A percentile compares a stretch with the other conserved stretches of the same genome.
These are phyloP conservation scores for Beta corolliflora DNA, from an alignment of 179 eudicot genomes.

Conservation along the genomic window DNA sequence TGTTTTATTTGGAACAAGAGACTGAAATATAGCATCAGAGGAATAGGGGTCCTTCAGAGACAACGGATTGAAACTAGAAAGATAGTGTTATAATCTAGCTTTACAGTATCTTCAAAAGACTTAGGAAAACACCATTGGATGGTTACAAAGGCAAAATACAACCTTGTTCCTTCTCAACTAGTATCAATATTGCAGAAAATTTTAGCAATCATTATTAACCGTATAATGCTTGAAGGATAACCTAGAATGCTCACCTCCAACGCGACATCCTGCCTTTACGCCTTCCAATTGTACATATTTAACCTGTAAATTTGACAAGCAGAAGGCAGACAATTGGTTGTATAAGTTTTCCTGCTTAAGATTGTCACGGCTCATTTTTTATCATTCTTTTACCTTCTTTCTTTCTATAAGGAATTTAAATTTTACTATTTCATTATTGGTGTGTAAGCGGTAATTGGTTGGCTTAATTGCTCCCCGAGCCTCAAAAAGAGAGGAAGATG, in stretches of 20 bases:
- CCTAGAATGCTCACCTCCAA: not conserved
- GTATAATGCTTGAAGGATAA: not conserved
- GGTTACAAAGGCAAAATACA: too few species aligned
- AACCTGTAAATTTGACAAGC: too few species aligned
- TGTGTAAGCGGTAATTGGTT: not conserved
- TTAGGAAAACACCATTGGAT: too few species aligned
- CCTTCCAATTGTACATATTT: not conserved
- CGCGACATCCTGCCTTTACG: not conserved
- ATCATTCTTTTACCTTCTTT: not conserved
- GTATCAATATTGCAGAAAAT: not conserved
- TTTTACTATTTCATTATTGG: not conserved
- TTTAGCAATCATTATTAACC: not conserved
- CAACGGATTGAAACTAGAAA: too few species aligned
- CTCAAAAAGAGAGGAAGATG: conserved; percentile 34
- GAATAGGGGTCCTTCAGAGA: too few species aligned
- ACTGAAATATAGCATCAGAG: too few species aligned
- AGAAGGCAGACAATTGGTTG: not conserved
- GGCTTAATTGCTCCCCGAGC: not conserved
- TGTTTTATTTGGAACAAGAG: too few species aligned
- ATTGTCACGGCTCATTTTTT: too few species aligned
- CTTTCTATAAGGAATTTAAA: not conserved
- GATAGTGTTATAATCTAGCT: too few species aligned
- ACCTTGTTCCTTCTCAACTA: too few species aligned
- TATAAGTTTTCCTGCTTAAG: not conserved
- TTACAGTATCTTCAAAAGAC: too few species aligned